phyloP scores from a whole-genome alignment of 2,329 filamentous ascomycete genomes.

The Stemphylium beticola region DNA sequence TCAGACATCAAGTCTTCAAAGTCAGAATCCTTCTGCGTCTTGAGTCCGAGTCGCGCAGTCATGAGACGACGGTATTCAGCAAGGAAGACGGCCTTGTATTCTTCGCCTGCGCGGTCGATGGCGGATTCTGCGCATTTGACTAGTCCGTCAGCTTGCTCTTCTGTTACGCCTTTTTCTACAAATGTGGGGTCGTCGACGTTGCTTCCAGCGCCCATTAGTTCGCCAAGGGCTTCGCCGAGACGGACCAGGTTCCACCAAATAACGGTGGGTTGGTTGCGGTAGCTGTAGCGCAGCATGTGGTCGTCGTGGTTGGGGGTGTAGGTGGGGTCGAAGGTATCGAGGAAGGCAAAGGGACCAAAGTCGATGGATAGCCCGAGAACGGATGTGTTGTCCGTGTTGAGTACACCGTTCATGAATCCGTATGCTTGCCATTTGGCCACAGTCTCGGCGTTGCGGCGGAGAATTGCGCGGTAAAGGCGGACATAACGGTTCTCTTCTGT shows the following conservation, averaged over 20 bases:
- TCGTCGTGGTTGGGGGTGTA: constrained; percentile 99
- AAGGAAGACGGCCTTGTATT: constrained; percentile 87
- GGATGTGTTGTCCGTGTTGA: constrained; percentile 98
- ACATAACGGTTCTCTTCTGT: constrained; percentile 84
- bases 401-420: constrained; percentile 98
- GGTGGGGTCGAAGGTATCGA: constrained; percentile 92
- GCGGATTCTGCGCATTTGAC: constrained; percentile 81
- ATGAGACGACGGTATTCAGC: constrained; percentile 89
- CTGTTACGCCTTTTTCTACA: constrained; percentile 71
- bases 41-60: constrained; percentile 78
- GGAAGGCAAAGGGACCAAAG: constrained; percentile 95
- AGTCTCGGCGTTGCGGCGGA: constrained; percentile 81
- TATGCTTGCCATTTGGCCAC: constrained; percentile 97
- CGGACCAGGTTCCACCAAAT: constrained; percentile 99
- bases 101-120: constrained; percentile 80
- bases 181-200: constrained; percentile 76
- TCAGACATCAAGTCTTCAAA: constrained; percentile 84
- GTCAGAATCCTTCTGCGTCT: constrained; percentile 71
- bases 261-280: constrained; percentile 91
- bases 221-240: constrained; percentile 85
- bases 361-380: constrained; percentile 88
- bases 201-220: constrained; percentile 79
- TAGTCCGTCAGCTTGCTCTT: constrained; percentile 72
- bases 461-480: constrained; percentile 85
- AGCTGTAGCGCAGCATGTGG: constrained; percentile 82